Conservation (phyloP, 306 rosid species). For the Inga oerstediana region DNA sequence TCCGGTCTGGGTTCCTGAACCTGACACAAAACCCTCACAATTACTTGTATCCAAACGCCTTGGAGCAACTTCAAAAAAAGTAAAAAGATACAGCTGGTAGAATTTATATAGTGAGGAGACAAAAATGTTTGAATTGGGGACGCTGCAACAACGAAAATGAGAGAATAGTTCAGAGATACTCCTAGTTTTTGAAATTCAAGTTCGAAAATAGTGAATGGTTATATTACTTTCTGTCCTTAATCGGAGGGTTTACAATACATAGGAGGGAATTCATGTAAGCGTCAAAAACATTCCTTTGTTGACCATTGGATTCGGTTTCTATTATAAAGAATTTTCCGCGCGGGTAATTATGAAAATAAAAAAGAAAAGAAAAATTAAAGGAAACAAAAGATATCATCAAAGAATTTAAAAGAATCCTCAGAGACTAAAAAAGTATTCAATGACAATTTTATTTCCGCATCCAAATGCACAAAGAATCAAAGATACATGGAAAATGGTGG, state of each 20-base stretch:
- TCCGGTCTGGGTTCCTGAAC: too few relatives aligned
- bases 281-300: too few relatives aligned
- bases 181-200: constrained; percentile 85
- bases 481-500: too few relatives aligned
- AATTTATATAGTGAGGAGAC: constrained; percentile 18
- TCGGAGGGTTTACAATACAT: constrained; percentile 42
- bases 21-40: constrained; percentile 11
- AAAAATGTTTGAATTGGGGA: constrained; percentile 29
- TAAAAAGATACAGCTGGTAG: neutral
- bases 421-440: too few relatives aligned
- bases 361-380: too few relatives aligned
- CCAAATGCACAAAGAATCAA: too few relatives aligned
- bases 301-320: too few relatives aligned
- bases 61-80: neutral
- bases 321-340: too few relatives aligned
- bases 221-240: constrained; percentile 35
- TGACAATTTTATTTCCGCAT: too few relatives aligned
- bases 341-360: too few relatives aligned
- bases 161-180: constrained; percentile 20
- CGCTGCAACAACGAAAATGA: constrained; percentile 27
- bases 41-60: constrained; percentile 37
- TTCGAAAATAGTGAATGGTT: constrained; percentile 70
- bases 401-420: too few relatives aligned
- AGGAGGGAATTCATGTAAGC: constrained; percentile 34
- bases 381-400: too few relatives aligned